Evolutionary conservation across 208 protist species (phyloP).

Genomic region (Phytomonas serpens): DNA sequence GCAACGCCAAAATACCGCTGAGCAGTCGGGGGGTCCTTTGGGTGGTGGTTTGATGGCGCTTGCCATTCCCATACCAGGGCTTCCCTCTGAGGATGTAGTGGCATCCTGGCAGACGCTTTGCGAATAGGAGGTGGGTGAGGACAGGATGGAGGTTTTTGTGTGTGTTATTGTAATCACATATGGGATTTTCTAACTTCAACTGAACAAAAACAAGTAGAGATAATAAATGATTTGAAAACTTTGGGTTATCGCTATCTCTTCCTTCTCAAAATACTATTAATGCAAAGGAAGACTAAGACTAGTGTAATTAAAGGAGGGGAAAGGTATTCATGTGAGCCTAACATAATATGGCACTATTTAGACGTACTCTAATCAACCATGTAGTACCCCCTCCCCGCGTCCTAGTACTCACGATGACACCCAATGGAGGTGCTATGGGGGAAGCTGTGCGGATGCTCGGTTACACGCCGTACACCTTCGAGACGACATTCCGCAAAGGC

Average conservation of each 20-base stretch:
- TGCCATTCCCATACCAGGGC: neutral
- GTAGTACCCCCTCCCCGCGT: constrained; percentile 17
- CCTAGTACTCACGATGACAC: constrained; percentile 72
- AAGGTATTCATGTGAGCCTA: neutral
- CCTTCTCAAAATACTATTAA: neutral
- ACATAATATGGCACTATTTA: neutral
- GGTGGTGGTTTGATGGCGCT: neutral
- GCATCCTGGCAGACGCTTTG: neutral
- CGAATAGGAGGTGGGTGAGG: neutral
- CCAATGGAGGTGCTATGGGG: constrained; percentile 60
- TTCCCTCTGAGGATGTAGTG: neutral
- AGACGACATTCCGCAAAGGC: constrained; percentile 50
- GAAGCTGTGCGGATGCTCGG: constrained; percentile 49
- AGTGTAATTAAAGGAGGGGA: neutral
- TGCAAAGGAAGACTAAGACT: neutral
- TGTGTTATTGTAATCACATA: neutral
- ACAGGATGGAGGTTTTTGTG: neutral
- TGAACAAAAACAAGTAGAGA: neutral
- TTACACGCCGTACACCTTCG: constrained; percentile 72
- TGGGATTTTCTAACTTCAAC: neutral
- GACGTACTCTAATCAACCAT: neutral
- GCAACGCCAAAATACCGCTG: too few relatives aligned
- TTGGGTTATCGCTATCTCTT: neutral
- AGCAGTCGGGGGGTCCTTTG: too few relatives aligned
- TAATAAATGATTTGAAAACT: neutral